Evolutionary conservation across 1,284 basidiomycete genomes (phyloP).

Genomic region (Ceratobasidium sp.): DNA sequence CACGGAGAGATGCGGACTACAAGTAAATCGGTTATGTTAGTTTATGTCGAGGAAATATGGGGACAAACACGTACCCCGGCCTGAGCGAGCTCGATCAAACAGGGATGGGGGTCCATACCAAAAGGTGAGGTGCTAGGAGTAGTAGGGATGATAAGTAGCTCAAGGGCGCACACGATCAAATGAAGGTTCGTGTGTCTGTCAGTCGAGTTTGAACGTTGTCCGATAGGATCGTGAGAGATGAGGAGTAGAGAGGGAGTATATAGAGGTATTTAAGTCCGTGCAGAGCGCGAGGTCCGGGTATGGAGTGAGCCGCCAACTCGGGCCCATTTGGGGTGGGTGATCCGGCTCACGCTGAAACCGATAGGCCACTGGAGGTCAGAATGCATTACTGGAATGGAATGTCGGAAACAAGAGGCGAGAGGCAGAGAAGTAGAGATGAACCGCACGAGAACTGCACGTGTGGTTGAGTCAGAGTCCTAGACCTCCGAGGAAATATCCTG

Average conservation of each 20-base stretch:
- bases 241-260: background rate
- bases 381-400: too few species aligned
- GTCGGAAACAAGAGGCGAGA: too few species aligned
- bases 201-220: background rate
- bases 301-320: slow-evolving; percentile 14
- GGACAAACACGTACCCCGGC: slow-evolving; percentile 13
- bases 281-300: slow-evolving; percentile 6
- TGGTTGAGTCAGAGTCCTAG: too few species aligned
- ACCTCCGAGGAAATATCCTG: background rate
- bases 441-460: too few species aligned
- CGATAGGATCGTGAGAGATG: slow-evolving; percentile 5
- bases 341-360: slow-evolving; percentile 10
- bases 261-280: background rate
- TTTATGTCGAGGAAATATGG: background rate
- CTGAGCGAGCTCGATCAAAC: slow-evolving; percentile 18
- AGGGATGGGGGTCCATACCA: slow-evolving; percentile 30
- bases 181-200: too few species aligned
- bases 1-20: slow-evolving; percentile 26
- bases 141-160: background rate
- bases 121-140: background rate
- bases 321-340: slow-evolving; percentile 2
- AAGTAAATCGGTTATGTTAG: background rate
- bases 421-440: too few species aligned
- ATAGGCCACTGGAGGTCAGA: background rate
- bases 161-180: slow-evolving; percentile 5